Evolutionary conservation across 2,329 filamentous ascomycete species (phyloP), one percentile per base, ranked within the genome.

Genomic region (Botrytis elliptica): DNA sequence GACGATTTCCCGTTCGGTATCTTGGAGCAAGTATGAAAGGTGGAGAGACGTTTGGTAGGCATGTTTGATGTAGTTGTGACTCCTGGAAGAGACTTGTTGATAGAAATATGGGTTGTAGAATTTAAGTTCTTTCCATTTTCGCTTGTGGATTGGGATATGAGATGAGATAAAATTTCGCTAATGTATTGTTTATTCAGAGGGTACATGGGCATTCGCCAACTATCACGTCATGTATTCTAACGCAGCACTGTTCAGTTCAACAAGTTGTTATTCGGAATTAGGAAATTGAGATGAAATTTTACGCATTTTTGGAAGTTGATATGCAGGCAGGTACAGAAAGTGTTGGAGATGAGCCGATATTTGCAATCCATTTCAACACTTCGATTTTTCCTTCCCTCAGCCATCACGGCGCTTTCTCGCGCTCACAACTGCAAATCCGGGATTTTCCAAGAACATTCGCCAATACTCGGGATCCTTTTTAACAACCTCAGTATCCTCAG

Each of bases 151-250:
- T 29, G 7, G 3, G n/a, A 29, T 29, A 29, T 29, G n/a, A 33
- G 16, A 55, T 29, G 0, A 33, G 16, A 55, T 29, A 0, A 55
- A n/a, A 1, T 8, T 16, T 16, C 29, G 25, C 25, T 16, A 10
- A 29, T 18, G 1, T 9, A 29, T 55, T 29, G 6, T 55, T n/a
- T 7, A 8, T 55, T 55, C 52, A 2, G 14, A 9, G 12, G 16
- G 3, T n/a, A 4, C 16, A 55, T 9, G 6, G 14, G 52, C 25
- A 29, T 29, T 9, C 3, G 7, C 6, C 1, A 29, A 8, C n/a
- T 29, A n/a, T 18, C 52, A 29, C 0, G 14, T 8, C 52, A 29
- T 29, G 1, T 8, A 18, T 18, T 16, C 7, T 29, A 1, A 55
- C n/a, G 52, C 2, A 6, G 3, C n/a, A 29, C 12, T 55, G 14